Evolutionary conservation across 2,329 filamentous ascomycete species (phyloP), one percentile per base, ranked within the genome.

Genomic region (Trichoderma asperellum): DNA sequence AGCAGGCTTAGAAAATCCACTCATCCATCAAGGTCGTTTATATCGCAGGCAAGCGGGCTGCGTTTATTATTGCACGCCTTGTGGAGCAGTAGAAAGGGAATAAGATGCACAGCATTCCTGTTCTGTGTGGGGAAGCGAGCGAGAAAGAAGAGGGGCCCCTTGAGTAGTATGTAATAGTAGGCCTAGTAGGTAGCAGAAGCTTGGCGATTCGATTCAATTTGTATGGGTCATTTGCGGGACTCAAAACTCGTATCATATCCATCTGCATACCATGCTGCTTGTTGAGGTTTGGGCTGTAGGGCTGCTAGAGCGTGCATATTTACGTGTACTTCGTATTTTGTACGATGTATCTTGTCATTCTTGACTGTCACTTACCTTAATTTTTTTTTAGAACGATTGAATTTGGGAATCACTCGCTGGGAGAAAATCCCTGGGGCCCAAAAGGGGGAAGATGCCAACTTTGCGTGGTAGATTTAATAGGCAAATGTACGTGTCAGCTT

Each of bases 31-130:
- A 4, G 4, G 47, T 49, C 47, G 47, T 49, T 24, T 49, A 49
- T 49, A n/a, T 49, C 47, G 47, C 47, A 49, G 21, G n/a, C 43
- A 49, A 7, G 10, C n/a, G 37, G 5, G 35, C n/a, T 47, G 43
- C 43, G 24, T 24, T 24, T 24, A 18, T 32, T 47, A 47, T 47
- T 47, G 34, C 47, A 47, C 52, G 62, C 53, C 62, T 66, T 58
- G 64, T 67, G 64, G 64, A 67, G 29, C 64, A 43, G 18, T 35
- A 43, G 53, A 58, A 56, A 35, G 40, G 18, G 35, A 27, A 53
- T 29, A 37, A 43, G 16, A 43, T 16, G 64, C 64, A 67, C 40
- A 56, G 40, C 64, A 67, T 67, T 52, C 64, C 40, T 12, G 29
- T 16, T 14, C 47, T n/a, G 11, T 66, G 64, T 67, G 64, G 64